Evolutionary conservation across 805 yeast species (phyloP).

Genomic region (Saccharomycopsis oosterbeekiorum): DNA sequence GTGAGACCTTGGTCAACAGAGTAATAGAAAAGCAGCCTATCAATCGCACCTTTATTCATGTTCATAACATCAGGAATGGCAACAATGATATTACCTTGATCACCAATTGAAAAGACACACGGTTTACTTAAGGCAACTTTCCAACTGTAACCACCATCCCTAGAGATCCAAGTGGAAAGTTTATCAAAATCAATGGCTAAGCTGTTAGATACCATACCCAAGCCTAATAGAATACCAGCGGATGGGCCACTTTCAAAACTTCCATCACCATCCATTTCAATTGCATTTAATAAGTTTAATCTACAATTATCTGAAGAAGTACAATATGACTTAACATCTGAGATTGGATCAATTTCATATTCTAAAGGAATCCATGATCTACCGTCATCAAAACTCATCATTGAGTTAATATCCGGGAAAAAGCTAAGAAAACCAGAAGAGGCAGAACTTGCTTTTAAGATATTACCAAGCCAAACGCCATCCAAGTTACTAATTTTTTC

Average conservation of each 20-base stretch:
- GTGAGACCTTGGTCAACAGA: slow-evolving; percentile 67
- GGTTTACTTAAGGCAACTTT: slow-evolving; percentile 41
- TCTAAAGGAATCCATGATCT: slow-evolving; percentile 26
- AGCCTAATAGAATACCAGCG: slow-evolving; percentile 37
- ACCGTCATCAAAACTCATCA: slow-evolving; percentile 32
- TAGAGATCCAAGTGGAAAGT: slow-evolving; percentile 48
- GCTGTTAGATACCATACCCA: slow-evolving; percentile 30
- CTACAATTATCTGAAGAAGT: slow-evolving; percentile 26
- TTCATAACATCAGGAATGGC: slow-evolving; percentile 38
- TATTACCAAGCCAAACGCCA: slow-evolving; percentile 51
- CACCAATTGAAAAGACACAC: slow-evolving; percentile 54
- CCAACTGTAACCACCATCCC: slow-evolving; percentile 79
- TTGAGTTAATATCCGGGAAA: slow-evolving; percentile 23
- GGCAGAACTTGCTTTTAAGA: slow-evolving; percentile 20
- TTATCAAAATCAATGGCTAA: slow-evolving; percentile 16
- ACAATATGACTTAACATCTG: slow-evolving; percentile 19
- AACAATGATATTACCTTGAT: slow-evolving; percentile 63
- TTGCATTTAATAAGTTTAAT: slow-evolving; percentile 30
- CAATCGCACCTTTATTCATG: slow-evolving; percentile 20
- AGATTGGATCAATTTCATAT: slow-evolving; percentile 20
- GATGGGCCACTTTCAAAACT: slow-evolving; percentile 31
- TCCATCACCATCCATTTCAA: slow-evolving; percentile 24
- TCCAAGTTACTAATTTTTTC: slow-evolving; percentile 43
- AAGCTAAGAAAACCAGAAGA: slow-evolving; percentile 15
- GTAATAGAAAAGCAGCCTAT: slow-evolving; percentile 30